Percentiles rank a stretch among this genome's conserved stretches.
Conservation (phyloP, 495 filamentous ascomycete genomes). For the Penicillium pulvis region DNA sequence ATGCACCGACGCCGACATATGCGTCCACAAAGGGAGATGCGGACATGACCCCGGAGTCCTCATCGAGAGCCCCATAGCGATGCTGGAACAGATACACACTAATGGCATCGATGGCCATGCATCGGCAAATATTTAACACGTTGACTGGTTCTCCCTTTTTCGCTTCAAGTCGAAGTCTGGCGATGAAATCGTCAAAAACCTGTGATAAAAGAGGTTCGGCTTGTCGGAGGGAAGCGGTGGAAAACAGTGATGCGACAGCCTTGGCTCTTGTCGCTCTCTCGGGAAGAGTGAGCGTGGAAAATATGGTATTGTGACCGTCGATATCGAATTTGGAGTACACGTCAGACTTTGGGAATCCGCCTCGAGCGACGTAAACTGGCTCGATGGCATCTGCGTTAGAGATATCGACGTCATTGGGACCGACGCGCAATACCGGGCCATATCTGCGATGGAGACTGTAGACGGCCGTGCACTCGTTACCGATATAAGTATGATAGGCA, state of each 20-base stretch:
- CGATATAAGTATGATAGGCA: conserved; percentile 44
- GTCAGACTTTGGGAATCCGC: conserved; percentile 50
- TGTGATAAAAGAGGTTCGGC: conserved; percentile 27
- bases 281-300: conserved; percentile 43
- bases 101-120: conserved; percentile 49
- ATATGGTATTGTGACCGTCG: conserved; percentile 52
- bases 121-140: conserved; percentile 44
- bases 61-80: conserved; percentile 43
- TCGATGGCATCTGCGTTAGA: conserved; percentile 42
- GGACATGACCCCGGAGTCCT: conserved; percentile 31
- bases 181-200: conserved; percentile 43
- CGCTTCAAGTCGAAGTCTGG: conserved; percentile 31
- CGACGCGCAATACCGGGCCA: conserved; percentile 48
- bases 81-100: conserved; percentile 48
- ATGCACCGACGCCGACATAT: conserved; percentile 51
- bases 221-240: conserved; percentile 38
- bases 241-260: conserved; percentile 51
- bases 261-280: conserved; percentile 48
- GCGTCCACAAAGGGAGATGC: conserved; percentile 44
- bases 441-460: conserved; percentile 42
- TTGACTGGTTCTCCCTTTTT: conserved; percentile 37
- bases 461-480: conserved; percentile 40
- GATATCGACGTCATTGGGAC: conserved; percentile 52
- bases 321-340: conserved; percentile 56
- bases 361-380: conserved; percentile 46